Base-by-base conservation (phyloP, 2,329 filamentous ascomycete species). In the Trichoderma harzianum region DNA sequence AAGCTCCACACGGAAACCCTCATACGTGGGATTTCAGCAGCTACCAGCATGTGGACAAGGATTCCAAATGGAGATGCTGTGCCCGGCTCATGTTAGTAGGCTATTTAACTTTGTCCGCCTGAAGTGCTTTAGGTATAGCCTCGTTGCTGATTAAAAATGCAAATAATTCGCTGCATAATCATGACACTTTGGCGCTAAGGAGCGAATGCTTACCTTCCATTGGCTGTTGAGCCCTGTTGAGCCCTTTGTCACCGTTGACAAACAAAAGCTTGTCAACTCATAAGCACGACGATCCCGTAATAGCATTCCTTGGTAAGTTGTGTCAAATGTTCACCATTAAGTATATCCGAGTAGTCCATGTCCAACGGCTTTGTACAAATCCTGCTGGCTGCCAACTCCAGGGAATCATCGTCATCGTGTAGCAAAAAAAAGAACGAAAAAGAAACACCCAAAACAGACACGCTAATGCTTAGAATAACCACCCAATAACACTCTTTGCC, bases 391-490 rank as follows among this genome's bases (percentile, higher is more conserved):
- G 67, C 67, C 67, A 69, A 53, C 57, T 28, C 57, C 26, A 18
- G n/a, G 66, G 26, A 51, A 34, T 62, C 26, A 16, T 58, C 34
- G 36, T 53, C 67, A 16, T 62, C n/a, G 39, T 36, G 39, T 53
- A 30, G 32, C 18, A 61, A 34, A 47, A 28, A 28, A 34, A 24
- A 24, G n/a, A 14, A 30, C 11, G 26, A 12, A 30, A 28, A 36
- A 43, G 24, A 57, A 67, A 16, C 18, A 11, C 11, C 18, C 39
- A 67, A 6, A 47, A 43, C 7, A 21, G 24, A 21, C 47, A 51
- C 57, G 47, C 47, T 30, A 57, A 57, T 43, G 76, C 74, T 77
- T 74, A 81, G 24, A 81, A 80, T 7, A 81, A 0, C 79, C 89
- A 81, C 5, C 64, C 73, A 10, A 78, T 2, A 3, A 73, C 65